A percentile compares a stretch with the other conserved stretches of the same genome.
Evolutionary conservation across 2,329 filamentous ascomycete genomes (phyloP).

Genomic region (Alternaria gansuensis): DNA sequence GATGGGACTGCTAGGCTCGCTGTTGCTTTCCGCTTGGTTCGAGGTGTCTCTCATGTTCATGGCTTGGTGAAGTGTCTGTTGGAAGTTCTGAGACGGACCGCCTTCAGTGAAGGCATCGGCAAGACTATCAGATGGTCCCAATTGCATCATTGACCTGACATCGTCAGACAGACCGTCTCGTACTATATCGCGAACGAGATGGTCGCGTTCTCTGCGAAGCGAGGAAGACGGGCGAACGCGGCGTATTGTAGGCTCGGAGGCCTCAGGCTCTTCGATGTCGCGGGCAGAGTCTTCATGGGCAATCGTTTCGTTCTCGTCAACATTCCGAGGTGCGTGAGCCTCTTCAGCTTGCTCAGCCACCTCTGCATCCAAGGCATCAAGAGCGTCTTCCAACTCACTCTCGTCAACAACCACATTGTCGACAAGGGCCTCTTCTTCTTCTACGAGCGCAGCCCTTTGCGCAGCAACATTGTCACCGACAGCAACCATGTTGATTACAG

Average conservation of each 20-base stretch:
- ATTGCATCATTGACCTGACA: constrained; percentile 26
- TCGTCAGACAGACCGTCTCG: constrained; percentile 34
- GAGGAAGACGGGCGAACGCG: constrained; percentile 31
- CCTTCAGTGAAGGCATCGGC: constrained; percentile 16
- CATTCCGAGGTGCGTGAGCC: constrained; percentile 3
- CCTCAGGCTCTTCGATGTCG: constrained; percentile 8
- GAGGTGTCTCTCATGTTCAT: constrained; percentile 14
- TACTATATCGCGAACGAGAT: constrained; percentile 28
- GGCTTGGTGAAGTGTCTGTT: constrained; percentile 21
- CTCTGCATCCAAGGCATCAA: constrained; percentile 9
- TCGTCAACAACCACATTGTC: constrained; percentile 22
- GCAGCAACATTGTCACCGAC: constrained; percentile 46
- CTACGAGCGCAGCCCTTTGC: constrained; percentile 36
- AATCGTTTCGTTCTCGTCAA: constrained; percentile 1
- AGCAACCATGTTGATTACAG: constrained; percentile 79
- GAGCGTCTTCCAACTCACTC: constrained; percentile 19
- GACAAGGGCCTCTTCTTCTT: constrained; percentile 37
- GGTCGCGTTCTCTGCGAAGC: constrained; percentile 24
- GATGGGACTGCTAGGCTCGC: constrained; percentile 14
- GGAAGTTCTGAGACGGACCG: constrained; percentile 2
- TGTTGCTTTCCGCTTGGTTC: constrained; percentile 12
- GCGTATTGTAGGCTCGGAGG: constrained; percentile 20
- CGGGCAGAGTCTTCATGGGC: background rate
- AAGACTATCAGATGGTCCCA: constrained; percentile 23
- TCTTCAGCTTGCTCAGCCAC: constrained; percentile 15